Conservation (phyloP, 176 grass and related monocot species). For the Rhynchospora tenuis region DNA sequence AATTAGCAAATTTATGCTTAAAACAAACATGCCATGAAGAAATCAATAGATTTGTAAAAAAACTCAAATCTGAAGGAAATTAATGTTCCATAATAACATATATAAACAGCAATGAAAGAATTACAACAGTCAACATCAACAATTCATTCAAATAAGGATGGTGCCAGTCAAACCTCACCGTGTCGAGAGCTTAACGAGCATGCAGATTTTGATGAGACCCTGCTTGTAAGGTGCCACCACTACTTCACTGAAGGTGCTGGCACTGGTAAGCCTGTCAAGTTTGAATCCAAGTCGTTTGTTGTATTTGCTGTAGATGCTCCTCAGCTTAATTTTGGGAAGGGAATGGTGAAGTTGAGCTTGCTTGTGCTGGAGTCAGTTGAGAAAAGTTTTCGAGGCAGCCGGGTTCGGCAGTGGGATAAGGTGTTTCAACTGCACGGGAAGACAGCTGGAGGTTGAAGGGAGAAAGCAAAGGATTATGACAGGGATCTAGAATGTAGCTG, state of each 20-base stretch:
- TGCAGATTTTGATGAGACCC: slow-evolving; percentile 71
- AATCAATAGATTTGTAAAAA: too few species aligned
- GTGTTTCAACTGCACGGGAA: slow-evolving; percentile 50
- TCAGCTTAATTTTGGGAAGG: slow-evolving; percentile 34
- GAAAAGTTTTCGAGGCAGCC: slow-evolving; percentile 52
- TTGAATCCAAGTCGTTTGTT: slow-evolving; percentile 62
- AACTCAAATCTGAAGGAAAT: too few species aligned
- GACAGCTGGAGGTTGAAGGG: slow-evolving; percentile 50
- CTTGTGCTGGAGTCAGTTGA: slow-evolving; percentile 61
- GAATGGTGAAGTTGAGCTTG: slow-evolving; percentile 56
- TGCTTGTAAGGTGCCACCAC: slow-evolving; percentile 64
- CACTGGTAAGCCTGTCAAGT: slow-evolving; percentile 55
- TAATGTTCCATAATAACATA: too few species aligned
- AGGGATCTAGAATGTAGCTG: slow-evolving; percentile 50
- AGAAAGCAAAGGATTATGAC: slow-evolving; percentile 61
- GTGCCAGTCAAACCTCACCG: slow-evolving; percentile 64
- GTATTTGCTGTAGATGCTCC: slow-evolving; percentile 51
- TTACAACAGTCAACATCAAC: too few species aligned
- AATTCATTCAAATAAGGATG: slow-evolving; percentile 6
- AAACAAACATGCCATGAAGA: too few species aligned
- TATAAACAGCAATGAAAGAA: too few species aligned
- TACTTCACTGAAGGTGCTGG: slow-evolving; percentile 55
- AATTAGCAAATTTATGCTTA: too few species aligned
- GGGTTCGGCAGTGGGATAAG: slow-evolving; percentile 49
- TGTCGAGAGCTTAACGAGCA: slow-evolving; percentile 31